phyloP scores from a whole-genome alignment of 768 basidiomycete genomes.

The Lactifluus pinguis region DNA sequence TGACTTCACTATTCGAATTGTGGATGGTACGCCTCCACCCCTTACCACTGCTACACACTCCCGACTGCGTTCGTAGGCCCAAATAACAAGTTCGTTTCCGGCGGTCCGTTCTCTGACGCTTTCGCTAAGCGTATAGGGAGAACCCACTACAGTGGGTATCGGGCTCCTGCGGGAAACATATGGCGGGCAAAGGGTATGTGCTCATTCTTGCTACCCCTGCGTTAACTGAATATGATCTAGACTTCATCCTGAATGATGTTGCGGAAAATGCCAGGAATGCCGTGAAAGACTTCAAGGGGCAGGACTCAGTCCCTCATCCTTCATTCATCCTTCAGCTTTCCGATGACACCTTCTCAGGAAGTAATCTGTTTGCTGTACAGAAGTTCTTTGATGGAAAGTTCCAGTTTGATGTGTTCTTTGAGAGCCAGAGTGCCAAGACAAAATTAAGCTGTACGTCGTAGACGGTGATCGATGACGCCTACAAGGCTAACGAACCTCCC shows the following conservation, averaged over 20 bases:
- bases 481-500: neutral
- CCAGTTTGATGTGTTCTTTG: conserved; percentile 84
- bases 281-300: conserved; percentile 44
- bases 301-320: conserved; percentile 57
- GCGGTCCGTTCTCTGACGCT: conserved; percentile 45
- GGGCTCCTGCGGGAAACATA: conserved; percentile 50
- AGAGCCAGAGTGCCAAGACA: conserved; percentile 60
- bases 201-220: neutral
- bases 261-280: conserved; percentile 46
- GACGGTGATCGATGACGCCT: neutral
- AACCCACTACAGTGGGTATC: conserved; percentile 60
- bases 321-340: conserved; percentile 70
- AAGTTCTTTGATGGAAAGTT: conserved; percentile 79
- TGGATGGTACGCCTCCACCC: conserved; percentile 48
- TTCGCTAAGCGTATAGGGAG: conserved; percentile 60
- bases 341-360: conserved; percentile 59
- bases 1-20: conserved; percentile 70
- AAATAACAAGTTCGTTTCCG: conserved; percentile 43
- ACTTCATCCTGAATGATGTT: conserved; percentile 53
- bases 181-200: conserved; percentile 79
- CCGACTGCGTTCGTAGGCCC: conserved; percentile 35
- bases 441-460: conserved; percentile 46
- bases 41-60: neutral
- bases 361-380: conserved; percentile 83
- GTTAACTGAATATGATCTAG: conserved; percentile 30